phyloP scores from a whole-genome alignment of 2,329 filamentous ascomycete genomes.

The Trichoderma arundinaceum region DNA sequence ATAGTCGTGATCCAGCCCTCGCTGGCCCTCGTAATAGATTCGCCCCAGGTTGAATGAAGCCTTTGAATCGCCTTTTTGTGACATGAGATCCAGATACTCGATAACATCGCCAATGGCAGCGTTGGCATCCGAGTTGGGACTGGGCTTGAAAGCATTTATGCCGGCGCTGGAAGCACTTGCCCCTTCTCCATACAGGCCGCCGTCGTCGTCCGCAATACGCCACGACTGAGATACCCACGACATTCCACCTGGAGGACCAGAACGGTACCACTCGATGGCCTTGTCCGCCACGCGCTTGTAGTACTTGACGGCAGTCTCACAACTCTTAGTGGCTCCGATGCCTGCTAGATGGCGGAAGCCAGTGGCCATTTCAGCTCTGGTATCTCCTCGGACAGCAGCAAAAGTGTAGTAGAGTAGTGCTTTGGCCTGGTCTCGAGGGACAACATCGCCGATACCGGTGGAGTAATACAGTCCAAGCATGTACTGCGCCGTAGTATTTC shows the following conservation, averaged over 20 bases:
- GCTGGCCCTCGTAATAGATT: conserved; percentile 85
- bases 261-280: conserved; percentile 83
- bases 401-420: conserved; percentile 94
- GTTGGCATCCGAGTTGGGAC: conserved; percentile 77
- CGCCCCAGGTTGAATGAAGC: conserved; percentile 85
- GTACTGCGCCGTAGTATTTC: conserved; percentile 91
- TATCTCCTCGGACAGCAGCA: conserved; percentile 82
- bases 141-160: conserved; percentile 75
- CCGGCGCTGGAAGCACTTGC: conserved; percentile 90
- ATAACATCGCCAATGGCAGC: conserved; percentile 91
- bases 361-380: conserved; percentile 89
- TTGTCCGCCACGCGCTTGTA: conserved; percentile 96
- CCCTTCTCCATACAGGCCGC: conserved; percentile 93
- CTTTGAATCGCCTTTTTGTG: conserved; percentile 85
- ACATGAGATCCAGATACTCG: conserved; percentile 90
- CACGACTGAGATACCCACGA: conserved; percentile 78
- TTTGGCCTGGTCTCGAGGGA: conserved; percentile 86
- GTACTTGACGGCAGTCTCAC: conserved; percentile 81
- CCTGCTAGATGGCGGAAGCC: conserved; percentile 85
- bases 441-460: conserved; percentile 82
- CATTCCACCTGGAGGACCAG: conserved; percentile 88
- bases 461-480: conserved; percentile 97
- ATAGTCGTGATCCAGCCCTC: conserved; percentile 74
- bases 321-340: conserved; percentile 83
- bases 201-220: conserved; percentile 85